These are phyloP conservation scores for Chrysochromulina tobinii DNA, from an alignment of 78 protist genomes.

Conservation along the genomic window DNA sequence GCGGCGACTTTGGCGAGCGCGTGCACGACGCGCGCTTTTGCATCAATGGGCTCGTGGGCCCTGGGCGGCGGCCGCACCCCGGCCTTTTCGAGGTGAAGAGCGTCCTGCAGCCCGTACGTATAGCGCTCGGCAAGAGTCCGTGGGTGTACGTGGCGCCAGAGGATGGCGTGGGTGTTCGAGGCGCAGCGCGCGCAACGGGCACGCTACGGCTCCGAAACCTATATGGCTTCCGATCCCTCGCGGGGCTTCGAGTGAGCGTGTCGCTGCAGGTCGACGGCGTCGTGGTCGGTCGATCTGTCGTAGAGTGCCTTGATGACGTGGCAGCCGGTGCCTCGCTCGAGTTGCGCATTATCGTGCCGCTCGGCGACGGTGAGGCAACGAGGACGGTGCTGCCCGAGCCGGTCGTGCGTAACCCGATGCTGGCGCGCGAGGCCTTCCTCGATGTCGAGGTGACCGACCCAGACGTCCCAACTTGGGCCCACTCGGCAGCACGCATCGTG, in stretches of 20 bases:
- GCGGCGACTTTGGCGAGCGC: slow-evolving; percentile 23
- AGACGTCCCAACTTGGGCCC: too few species aligned
- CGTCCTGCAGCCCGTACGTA: slow-evolving; percentile 22
- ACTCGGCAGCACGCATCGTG: too few species aligned
- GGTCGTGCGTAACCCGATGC: too few species aligned
- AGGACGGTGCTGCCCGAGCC: too few species aligned
- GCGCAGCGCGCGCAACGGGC: neutral
- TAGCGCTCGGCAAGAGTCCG: slow-evolving; percentile 34
- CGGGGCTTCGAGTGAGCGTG: neutral
- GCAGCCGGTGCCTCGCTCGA: too few species aligned
- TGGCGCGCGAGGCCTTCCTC: too few species aligned
- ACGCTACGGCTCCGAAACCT: neutral
- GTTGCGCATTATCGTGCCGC: too few species aligned
- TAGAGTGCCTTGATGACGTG: neutral
- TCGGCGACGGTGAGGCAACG: too few species aligned
- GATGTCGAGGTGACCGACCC: too few species aligned
- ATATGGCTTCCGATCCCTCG: neutral
- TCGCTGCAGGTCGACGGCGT: neutral
- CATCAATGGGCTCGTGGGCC: slow-evolving; percentile 47
- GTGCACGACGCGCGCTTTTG: slow-evolving; percentile 31
- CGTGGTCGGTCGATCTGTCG: neutral
- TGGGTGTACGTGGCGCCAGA: neutral
- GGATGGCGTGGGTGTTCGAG: neutral
- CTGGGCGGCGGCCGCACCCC: slow-evolving; percentile 46
- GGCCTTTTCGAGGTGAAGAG: slow-evolving; percentile 9